These are phyloP conservation scores for Salvia miltiorrhiza DNA, from an alignment of 257 asterid genomes.

Conservation along the genomic window DNA sequence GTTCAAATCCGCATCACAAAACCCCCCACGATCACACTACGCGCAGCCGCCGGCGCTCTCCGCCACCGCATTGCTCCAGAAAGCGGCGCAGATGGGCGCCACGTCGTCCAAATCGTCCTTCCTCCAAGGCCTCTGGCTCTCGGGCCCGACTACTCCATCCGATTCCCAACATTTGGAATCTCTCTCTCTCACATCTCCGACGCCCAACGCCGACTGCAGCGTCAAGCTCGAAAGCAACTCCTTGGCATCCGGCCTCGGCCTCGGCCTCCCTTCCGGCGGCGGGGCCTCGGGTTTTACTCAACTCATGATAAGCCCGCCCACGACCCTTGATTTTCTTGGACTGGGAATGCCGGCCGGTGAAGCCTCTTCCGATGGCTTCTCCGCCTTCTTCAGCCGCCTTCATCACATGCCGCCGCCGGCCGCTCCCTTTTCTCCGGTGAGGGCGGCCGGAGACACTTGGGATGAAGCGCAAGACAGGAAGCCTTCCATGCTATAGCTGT, in stretches of 20 bases:
- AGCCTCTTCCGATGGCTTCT: conserved; percentile 32
- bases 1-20: conserved; percentile 44
- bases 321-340: conserved; percentile 84
- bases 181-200: neutral
- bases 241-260: conserved; percentile 45
- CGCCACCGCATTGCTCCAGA: conserved; percentile 87
- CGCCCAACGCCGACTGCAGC: neutral
- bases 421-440: conserved; percentile 20
- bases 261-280: conserved; percentile 35
- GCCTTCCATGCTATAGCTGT: conserved; percentile 49
- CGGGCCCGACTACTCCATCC: conserved; percentile 31
- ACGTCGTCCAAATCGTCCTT: conserved; percentile 61
- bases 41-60: conserved; percentile 59
- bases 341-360: conserved; percentile 50
- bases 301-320: conserved; percentile 54
- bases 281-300: conserved; percentile 35
- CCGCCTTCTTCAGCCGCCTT: conserved; percentile 47
- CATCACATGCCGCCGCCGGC: neutral
- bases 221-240: conserved; percentile 54
- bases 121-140: conserved; percentile 71
- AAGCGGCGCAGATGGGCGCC: conserved; percentile 84
- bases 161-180: conserved; percentile 28
- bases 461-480: conserved; percentile 53
- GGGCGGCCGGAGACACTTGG: conserved; percentile 43
- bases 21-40: conserved; percentile 28